Evolutionary conservation across 148 eudicot species (phyloP), one percentile per base, ranked within the genome.

Genomic region (Vaccinium macrocarpon): DNA sequence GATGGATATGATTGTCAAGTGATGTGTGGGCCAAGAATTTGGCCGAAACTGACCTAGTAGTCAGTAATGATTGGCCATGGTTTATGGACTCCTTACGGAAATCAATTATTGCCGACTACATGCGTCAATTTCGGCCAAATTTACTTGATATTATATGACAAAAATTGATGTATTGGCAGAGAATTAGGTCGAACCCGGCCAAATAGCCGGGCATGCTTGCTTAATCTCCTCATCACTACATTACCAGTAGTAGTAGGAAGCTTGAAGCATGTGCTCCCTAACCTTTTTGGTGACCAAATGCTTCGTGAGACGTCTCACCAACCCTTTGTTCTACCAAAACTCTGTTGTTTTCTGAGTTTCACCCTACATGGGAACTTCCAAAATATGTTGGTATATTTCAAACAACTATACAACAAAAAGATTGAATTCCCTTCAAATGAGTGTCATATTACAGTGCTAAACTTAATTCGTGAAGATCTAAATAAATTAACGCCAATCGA

Each of bases 251-350:
- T 59, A 79, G 84, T 82, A 70, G 77, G 35, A 66, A 68, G 48
- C 12, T 25, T 10, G 76, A 70, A 71, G 84, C 48, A 25, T 68
- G 77, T 81, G 83, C 83, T 81, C 16, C 66, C 55, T 14, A 27
- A 64, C 57, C 57, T 48, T 48, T 62, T 66, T 52, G 83, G 75
- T 81, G 42, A 49, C 76, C 57, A 42, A 68, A 73, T 81, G 74
- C 57, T 42, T 66, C 13, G 2, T 49, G 49, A 66, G 75, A 64
- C 21, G 61, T 48, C 46, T 64, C 59, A 81, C 75, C 83, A 46
- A 23, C 75, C 66, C 76, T 66, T 42, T 23, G n/a, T 66, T 32
- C 56, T 46, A 81, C 74, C 56, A 49, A 23, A 81, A 42, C 55
- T 46, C 19, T n/a, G 35, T 61, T 21, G 38, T 81, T 81, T 48